Percentiles rank a stretch among this genome's conserved stretches.
Conservation (phyloP, 2,329 filamentous ascomycete genomes). For the Ilyonectria robusta region DNA sequence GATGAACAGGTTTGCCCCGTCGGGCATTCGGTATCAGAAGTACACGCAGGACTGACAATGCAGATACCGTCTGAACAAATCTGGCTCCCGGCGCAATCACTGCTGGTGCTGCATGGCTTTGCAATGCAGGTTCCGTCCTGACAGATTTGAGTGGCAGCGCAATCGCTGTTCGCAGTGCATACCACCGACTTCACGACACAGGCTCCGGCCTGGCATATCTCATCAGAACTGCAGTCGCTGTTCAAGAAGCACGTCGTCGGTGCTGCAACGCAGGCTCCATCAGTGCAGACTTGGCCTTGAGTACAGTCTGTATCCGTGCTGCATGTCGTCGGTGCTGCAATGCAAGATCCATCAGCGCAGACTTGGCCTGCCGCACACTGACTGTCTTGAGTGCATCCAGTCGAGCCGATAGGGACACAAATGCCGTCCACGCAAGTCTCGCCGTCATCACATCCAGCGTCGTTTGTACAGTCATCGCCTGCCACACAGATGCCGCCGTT, state of each 20-base stretch:
- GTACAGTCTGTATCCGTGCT: not conserved
- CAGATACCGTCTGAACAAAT: slow-evolving; percentile 9
- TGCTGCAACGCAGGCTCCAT: not conserved
- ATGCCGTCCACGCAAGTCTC: not conserved
- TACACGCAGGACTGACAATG: not conserved
- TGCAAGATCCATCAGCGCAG: slow-evolving; percentile 8
- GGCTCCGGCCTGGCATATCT: slow-evolving; percentile 9
- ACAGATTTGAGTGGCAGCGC: slow-evolving; percentile 3
- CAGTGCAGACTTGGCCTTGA: not conserved
- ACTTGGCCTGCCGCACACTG: not conserved
- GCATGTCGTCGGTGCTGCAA: not conserved
- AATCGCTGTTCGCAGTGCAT: slow-evolving; percentile 2
- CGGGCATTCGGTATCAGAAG: not conserved
- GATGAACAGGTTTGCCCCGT: not conserved
- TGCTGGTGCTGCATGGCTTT: not conserved
- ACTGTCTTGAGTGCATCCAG: not conserved
- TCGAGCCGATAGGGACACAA: not conserved
- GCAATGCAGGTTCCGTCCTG: slow-evolving; percentile 3
- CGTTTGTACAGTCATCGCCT: not conserved
- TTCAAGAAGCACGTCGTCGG: not conserved
- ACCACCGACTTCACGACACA: not conserved
- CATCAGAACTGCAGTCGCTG: not conserved
- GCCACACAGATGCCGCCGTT: not conserved
- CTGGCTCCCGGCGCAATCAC: not conserved
- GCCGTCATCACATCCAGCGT: not conserved